Conservation (phyloP, 306 rosid genomes). For the Hippophae tibetana region DNA sequence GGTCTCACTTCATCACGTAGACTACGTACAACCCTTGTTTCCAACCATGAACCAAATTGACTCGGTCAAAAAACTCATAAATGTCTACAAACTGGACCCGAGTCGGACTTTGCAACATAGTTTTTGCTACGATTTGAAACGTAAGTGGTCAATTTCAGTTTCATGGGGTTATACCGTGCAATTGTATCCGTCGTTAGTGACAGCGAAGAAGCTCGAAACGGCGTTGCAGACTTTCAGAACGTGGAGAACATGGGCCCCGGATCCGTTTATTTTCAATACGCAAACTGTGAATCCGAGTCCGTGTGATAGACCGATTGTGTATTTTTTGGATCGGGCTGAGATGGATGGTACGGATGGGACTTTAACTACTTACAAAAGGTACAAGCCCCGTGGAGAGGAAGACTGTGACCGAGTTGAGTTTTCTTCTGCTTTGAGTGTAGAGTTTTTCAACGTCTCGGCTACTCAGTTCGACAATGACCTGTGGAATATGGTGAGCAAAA, state of each 20-base stretch:
- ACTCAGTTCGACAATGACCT: neutral
- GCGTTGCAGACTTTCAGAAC: slow-evolving; percentile 32
- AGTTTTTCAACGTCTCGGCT: slow-evolving; percentile 29
- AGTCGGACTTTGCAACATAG: slow-evolving; percentile 36
- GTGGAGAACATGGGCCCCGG: slow-evolving; percentile 34
- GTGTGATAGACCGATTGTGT: slow-evolving; percentile 25
- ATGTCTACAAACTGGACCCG: slow-evolving; percentile 33
- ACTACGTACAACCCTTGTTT: slow-evolving; percentile 38
- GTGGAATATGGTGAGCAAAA: slow-evolving; percentile 40
- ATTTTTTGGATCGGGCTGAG: slow-evolving; percentile 23
- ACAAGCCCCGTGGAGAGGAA: slow-evolving; percentile 1
- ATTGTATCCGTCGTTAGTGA: slow-evolving; percentile 35
- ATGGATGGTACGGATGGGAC: neutral
- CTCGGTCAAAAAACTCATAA: slow-evolving; percentile 15
- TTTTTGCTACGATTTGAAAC: slow-evolving; percentile 38
- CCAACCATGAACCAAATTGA: slow-evolving; percentile 24
- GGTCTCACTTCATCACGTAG: slow-evolving; percentile 58
- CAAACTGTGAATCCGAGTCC: slow-evolving; percentile 23
- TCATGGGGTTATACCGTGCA: slow-evolving; percentile 55
- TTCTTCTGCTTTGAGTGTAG: slow-evolving; percentile 11
- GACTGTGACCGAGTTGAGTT: slow-evolving; percentile 19
- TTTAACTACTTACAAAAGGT: neutral
- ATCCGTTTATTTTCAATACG: slow-evolving; percentile 37
- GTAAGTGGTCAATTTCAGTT: slow-evolving; percentile 50
- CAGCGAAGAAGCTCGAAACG: slow-evolving; percentile 35